Evolutionary conservation across 78 protist species (phyloP).

Genomic region (Dictyostelium capitatum): DNA sequence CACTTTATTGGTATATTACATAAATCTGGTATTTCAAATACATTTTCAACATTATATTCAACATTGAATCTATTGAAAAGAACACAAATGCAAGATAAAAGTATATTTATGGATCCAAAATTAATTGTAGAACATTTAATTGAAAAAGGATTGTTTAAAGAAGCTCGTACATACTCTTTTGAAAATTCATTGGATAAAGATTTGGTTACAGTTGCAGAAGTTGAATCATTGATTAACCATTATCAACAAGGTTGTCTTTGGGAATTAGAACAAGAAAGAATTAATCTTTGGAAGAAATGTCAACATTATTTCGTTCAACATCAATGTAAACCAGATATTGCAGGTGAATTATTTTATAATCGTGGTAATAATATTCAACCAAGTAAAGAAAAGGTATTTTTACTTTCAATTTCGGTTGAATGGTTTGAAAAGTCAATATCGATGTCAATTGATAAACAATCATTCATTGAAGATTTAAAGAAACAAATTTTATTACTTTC

Average conservation of each 20-base stretch:
- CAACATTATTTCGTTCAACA: slow-evolving; percentile 65
- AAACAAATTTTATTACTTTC: slow-evolving; percentile 53
- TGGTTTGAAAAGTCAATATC: slow-evolving; percentile 55
- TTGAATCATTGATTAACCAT: slow-evolving; percentile 43
- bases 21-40: slow-evolving; percentile 7
- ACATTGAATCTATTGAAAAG: slow-evolving; percentile 54
- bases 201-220: slow-evolving; percentile 40
- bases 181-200: slow-evolving; percentile 65
- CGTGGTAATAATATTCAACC: slow-evolving; percentile 9
- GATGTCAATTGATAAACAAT: neutral
- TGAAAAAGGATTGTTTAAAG: slow-evolving; percentile 49
- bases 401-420: slow-evolving; percentile 22
- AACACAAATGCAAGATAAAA: slow-evolving; percentile 40
- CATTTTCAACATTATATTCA: slow-evolving; percentile 45
- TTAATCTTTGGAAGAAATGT: slow-evolving; percentile 78
- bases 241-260: slow-evolving; percentile 75
- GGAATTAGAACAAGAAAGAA: slow-evolving; percentile 76
- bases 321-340: slow-evolving; percentile 45
- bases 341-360: slow-evolving; percentile 51
- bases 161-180: slow-evolving; percentile 39
- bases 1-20: slow-evolving; percentile 43
- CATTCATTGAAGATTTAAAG: slow-evolving; percentile 48
- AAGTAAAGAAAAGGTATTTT: slow-evolving; percentile 39
- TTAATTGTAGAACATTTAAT: slow-evolving; percentile 45
- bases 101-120: slow-evolving; percentile 61